Base-by-base conservation (phyloP, 768 basidiomycete genomes). In the Suillus clintonianus region DNA sequence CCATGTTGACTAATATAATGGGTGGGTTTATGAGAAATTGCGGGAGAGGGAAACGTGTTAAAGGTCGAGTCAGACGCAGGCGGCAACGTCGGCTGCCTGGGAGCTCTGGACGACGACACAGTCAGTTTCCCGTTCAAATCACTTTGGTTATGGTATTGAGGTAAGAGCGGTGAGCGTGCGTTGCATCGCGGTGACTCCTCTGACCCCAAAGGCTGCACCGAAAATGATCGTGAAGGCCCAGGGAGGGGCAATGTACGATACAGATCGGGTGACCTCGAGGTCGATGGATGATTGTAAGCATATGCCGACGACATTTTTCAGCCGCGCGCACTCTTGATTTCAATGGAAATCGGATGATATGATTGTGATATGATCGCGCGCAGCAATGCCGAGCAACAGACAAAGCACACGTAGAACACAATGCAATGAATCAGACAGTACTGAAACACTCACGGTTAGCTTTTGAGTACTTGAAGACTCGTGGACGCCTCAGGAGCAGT, bases 41-140 rank as follows among this genome's bases (percentile, higher is more conserved):
- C 70, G 72, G 70, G 74, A 67, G 72, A 70, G 73, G 66, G 71
- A 67, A 63, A 64, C 60, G 69, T 63, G 43, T 69, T 71, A 72
- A 69, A 63, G 64, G 45, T 17, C 45, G 64, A 67, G 71, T 67
- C 65, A 71, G 67, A 61, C 63, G 69, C 78, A 66, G 82, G 80
- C 82, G 80, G 81, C 84, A 84, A 82, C 76, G 78, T 70, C 65
- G 77, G 80, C 75, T 77, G 82, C 86, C 85, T 82, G 77, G 78
- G 70, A 59, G 63, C 72, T 83, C 87, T 89, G 82, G 76, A 82
- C 48, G 84, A 71, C 64, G 72, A 66, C 61, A 62, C 62, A 39
- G 63, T 76, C 74, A 89, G 88, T 78, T 80, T 76, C 75, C 77
- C 72, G 69, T 83, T 78, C 73, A 78, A 66, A 75, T 69, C 58